A percentile compares a stretch with the other conserved stretches of the same genome.
phyloP scores from a whole-genome alignment of 768 basidiomycete genomes.

The Lanmaoa pseudosensibilis region DNA sequence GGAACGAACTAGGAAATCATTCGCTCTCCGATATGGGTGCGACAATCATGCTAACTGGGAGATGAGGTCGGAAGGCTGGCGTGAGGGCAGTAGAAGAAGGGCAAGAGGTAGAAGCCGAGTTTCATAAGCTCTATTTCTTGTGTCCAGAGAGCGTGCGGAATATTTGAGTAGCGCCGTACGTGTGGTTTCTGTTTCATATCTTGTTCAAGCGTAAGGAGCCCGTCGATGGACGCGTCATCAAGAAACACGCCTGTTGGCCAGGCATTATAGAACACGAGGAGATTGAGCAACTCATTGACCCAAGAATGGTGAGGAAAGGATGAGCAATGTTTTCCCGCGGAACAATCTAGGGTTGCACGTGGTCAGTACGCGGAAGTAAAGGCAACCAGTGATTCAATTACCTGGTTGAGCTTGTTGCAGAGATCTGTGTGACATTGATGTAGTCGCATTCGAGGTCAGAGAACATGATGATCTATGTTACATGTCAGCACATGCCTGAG shows the following conservation, averaged over 20 bases:
- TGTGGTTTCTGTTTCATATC: slow-evolving; percentile 90
- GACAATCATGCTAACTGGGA: slow-evolving; percentile 73
- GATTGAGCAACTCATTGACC: slow-evolving; percentile 93
- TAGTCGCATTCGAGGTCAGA: slow-evolving; percentile 99
- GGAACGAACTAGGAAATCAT: slow-evolving; percentile 27
- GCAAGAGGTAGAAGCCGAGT: slow-evolving; percentile 89
- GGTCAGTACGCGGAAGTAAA: neutral
- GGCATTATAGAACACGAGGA: slow-evolving; percentile 85
- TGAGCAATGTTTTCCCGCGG: slow-evolving; percentile 95
- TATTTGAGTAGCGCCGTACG: slow-evolving; percentile 98
- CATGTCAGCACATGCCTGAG: neutral
- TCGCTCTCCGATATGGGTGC: slow-evolving; percentile 82
- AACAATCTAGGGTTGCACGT: slow-evolving; percentile 68
- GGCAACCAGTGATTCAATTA: slow-evolving; percentile 28
- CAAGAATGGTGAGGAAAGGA: slow-evolving; percentile 79
- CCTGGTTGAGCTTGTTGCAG: slow-evolving; percentile 98
- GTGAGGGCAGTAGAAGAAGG: slow-evolving; percentile 81
- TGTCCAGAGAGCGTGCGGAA: slow-evolving; percentile 92
- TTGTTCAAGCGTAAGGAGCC: slow-evolving; percentile 40
- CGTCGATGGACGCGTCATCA: neutral
- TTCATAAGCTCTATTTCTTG: slow-evolving; percentile 95
- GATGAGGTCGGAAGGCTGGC: neutral
- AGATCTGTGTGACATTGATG: slow-evolving; percentile 98
- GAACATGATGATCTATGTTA: slow-evolving; percentile 95
- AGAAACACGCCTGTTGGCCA: slow-evolving; percentile 80